A percentile compares a stretch with the other conserved stretches of the same genome.
Evolutionary conservation across 225 moss, liverwort and hornwort genomes (phyloP).

Genomic region (Climacium dendroides): DNA sequence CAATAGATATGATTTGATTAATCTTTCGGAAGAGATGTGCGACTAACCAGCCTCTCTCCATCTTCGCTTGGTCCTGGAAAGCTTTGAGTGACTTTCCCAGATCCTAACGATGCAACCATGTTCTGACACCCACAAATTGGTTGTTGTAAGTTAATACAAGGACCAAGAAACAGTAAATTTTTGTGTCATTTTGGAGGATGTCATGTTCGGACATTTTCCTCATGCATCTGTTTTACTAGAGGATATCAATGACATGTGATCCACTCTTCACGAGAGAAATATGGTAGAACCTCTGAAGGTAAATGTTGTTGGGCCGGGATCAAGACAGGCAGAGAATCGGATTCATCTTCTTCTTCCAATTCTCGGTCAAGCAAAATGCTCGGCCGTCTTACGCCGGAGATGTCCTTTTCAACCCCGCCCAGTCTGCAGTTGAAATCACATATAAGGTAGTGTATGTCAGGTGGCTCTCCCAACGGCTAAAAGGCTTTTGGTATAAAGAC

Average conservation of each 20-base stretch:
- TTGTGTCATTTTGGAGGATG: not conserved
- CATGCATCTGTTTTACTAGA: not conserved
- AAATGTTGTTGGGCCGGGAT: constrained; percentile 13
- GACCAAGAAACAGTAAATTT: not conserved
- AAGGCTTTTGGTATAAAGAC: not conserved
- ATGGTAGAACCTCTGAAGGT: constrained; percentile 6
- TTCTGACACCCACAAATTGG: not conserved
- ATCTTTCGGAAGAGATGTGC: not conserved
- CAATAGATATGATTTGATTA: not conserved
- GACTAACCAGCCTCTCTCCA: not conserved
- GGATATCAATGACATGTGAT: not conserved
- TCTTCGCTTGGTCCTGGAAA: constrained; percentile 8
- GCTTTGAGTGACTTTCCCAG: constrained; percentile 22
- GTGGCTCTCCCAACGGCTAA: not conserved
- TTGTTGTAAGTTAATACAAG: not conserved
- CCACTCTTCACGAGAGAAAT: not conserved
- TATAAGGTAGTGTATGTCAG: not conserved
- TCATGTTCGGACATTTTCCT: not conserved
- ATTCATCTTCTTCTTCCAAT: constrained; percentile 32
- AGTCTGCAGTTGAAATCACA: not conserved
- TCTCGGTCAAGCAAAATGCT: constrained; percentile 31
- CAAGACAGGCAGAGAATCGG: constrained; percentile 26
- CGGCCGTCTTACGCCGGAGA: not conserved
- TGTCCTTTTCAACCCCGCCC: not conserved
- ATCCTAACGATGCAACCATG: constrained; percentile 7